phyloP scores from a whole-genome alignment of 306 rosid species.

The Malus orientalis region DNA sequence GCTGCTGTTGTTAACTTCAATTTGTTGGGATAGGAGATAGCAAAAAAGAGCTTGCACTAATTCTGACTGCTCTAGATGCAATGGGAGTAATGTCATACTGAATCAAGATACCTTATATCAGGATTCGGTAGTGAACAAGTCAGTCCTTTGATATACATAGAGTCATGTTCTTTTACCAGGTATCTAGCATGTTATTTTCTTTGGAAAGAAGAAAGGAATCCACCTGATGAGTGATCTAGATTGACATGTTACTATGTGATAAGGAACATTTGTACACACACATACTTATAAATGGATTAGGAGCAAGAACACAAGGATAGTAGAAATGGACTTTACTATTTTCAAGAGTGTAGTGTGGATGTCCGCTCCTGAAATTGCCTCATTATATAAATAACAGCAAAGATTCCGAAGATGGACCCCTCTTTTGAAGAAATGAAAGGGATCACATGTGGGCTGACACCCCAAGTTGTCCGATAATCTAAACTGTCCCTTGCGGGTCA shows the following conservation, averaged over 20 bases:
- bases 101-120: background rate
- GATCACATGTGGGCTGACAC: background rate
- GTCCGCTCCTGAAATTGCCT: background rate
- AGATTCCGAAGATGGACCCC: background rate
- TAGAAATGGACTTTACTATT: background rate
- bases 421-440: background rate
- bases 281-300: background rate
- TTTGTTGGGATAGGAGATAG: background rate
- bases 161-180: background rate
- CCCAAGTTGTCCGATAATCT: background rate
- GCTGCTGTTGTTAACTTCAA: conserved; percentile 7
- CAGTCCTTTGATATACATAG: background rate
- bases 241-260: background rate
- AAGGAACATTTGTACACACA: background rate
- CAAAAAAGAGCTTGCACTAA: background rate
- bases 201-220: background rate
- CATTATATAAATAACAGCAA: background rate
- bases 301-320: background rate
- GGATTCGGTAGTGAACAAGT: background rate
- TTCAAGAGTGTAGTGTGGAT: background rate
- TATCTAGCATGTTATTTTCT: background rate
- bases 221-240: background rate
- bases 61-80: background rate
- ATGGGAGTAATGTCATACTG: background rate
- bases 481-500: background rate